A percentile compares a stretch with the other conserved stretches of the same genome.
Evolutionary conservation across 805 yeast genomes (phyloP).

Genomic region (Yarrowia sp.): DNA sequence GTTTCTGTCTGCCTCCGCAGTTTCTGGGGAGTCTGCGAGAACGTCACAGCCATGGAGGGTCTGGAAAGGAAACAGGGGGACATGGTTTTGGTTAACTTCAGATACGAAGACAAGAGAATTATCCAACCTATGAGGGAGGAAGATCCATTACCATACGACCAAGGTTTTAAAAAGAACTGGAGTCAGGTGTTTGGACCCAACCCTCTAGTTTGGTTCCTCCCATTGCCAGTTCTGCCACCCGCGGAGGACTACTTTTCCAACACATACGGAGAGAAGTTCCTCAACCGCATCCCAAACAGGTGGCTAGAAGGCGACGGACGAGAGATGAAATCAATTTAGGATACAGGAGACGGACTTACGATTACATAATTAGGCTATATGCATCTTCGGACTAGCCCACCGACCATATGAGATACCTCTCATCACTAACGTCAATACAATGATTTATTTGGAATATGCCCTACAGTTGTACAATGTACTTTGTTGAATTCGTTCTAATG

Average conservation of each 20-base stretch:
- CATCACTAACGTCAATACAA: not conserved
- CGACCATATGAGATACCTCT: not conserved
- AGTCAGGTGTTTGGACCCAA: slow-evolving; percentile 36
- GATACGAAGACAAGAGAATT: slow-evolving; percentile 44
- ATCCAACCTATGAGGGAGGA: slow-evolving; percentile 43
- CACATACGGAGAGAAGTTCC: not conserved
- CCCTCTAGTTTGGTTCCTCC: slow-evolving; percentile 35
- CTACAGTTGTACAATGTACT: too few species aligned
- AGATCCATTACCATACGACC: slow-evolving; percentile 34
- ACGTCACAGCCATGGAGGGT: slow-evolving; percentile 61
- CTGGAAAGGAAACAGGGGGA: slow-evolving; percentile 40
- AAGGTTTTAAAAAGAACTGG: slow-evolving; percentile 34
- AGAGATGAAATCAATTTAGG: not conserved
- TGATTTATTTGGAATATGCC: not conserved
- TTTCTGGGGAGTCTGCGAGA: slow-evolving; percentile 44
- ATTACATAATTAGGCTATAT: not conserved
- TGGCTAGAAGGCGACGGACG: slow-evolving; percentile 13
- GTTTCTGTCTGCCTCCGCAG: slow-evolving; percentile 45
- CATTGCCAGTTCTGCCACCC: slow-evolving; percentile 24
- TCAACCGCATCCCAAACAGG: not conserved
- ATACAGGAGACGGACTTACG: not conserved
- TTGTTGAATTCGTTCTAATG: not conserved
- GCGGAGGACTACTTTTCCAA: not conserved
- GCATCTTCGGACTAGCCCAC: not conserved
- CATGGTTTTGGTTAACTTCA: slow-evolving; percentile 39